phyloP scores from a whole-genome alignment of 2,329 filamentous ascomycete genomes.

The Fusarium sp. region DNA sequence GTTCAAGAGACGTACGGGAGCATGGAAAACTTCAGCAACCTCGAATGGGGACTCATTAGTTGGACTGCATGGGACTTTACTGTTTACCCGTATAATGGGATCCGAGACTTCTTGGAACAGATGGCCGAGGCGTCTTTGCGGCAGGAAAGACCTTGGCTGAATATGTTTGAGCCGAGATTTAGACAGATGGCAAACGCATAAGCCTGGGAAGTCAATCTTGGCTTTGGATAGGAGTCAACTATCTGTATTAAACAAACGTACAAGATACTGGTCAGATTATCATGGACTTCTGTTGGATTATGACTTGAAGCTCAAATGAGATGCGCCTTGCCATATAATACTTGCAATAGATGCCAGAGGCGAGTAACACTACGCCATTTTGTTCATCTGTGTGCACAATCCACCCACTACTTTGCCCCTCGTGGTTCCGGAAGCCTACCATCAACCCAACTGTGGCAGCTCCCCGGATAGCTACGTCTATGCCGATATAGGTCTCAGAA shows the following conservation, averaged over 20 bases:
- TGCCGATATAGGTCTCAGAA: too few relatives aligned
- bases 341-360: too few relatives aligned
- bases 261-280: too few relatives aligned
- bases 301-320: neutral
- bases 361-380: too few relatives aligned
- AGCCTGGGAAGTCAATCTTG: neutral
- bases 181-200: neutral
- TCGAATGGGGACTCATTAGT: neutral
- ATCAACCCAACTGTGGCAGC: too few relatives aligned
- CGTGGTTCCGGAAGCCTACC: too few relatives aligned
- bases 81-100: neutral
- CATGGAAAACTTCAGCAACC: neutral
- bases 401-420: too few relatives aligned
- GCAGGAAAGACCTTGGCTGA: neutral
- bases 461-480: too few relatives aligned
- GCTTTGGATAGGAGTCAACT: neutral
- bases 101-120: neutral
- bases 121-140: neutral
- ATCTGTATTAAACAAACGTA: too few relatives aligned
- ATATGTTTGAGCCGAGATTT: slow-evolving; percentile 6
- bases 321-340: too few relatives aligned
- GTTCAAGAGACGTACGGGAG: slow-evolving; percentile 2
- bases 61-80: slow-evolving; percentile 7
- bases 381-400: too few relatives aligned
- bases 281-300: neutral